phyloP scores from a whole-genome alignment of 2,329 filamentous ascomycete species.

The Orbilia quercus region DNA sequence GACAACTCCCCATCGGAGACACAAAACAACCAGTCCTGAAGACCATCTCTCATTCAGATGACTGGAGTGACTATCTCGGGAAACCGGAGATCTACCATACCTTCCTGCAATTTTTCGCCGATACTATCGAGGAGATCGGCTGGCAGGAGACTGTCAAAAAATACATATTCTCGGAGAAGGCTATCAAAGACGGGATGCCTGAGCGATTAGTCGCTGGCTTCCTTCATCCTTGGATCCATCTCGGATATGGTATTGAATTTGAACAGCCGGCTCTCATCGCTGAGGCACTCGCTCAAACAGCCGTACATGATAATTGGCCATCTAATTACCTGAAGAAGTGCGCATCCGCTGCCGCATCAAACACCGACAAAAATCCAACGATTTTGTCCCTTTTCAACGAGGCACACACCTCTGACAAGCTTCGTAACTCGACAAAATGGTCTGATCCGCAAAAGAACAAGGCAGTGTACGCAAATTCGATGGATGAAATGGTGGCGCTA shows the following conservation, averaged over 20 bases:
- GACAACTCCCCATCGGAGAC: slow-evolving; percentile 66
- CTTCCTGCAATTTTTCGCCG: slow-evolving; percentile 80
- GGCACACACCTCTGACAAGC: slow-evolving; percentile 69
- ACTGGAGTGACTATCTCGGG: slow-evolving; percentile 69
- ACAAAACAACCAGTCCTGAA: slow-evolving; percentile 65
- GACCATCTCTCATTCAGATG: slow-evolving; percentile 70
- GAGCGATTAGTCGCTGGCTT: slow-evolving; percentile 76
- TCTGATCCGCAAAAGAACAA: slow-evolving; percentile 73
- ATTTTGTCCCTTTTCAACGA: slow-evolving; percentile 73
- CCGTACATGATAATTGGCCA: slow-evolving; percentile 74
- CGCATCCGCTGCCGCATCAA: slow-evolving; percentile 65
- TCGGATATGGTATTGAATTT: slow-evolving; percentile 87
- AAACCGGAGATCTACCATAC: slow-evolving; percentile 75
- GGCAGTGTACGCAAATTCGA: slow-evolving; percentile 74
- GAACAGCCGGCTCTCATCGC: slow-evolving; percentile 82
- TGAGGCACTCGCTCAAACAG: slow-evolving; percentile 80
- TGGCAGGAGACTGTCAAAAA: slow-evolving; percentile 73
- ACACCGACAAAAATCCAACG: slow-evolving; percentile 59
- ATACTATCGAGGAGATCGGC: slow-evolving; percentile 74
- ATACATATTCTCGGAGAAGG: slow-evolving; percentile 75
- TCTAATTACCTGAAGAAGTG: slow-evolving; percentile 68
- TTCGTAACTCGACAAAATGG: slow-evolving; percentile 68
- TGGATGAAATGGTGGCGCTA: slow-evolving; percentile 72
- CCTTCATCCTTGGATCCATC: slow-evolving; percentile 83
- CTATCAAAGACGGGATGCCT: slow-evolving; percentile 75